These are phyloP conservation scores for Mucuna pruriens DNA, from an alignment of 306 rosid genomes.

Conservation along the genomic window DNA sequence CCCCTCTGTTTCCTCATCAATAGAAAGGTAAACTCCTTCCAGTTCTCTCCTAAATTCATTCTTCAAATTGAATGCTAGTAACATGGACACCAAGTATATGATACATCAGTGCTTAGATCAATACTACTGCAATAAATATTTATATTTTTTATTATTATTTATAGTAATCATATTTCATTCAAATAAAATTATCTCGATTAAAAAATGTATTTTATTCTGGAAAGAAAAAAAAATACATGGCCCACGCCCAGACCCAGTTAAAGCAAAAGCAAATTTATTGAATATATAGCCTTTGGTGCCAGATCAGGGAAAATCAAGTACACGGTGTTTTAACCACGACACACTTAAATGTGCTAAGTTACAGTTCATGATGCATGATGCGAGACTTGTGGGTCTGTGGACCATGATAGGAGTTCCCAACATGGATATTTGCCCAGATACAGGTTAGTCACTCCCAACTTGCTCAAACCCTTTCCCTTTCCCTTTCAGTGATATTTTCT, in stretches of 20 bases:
- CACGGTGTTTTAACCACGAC: neutral
- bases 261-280: constrained; percentile 16
- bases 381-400: constrained; percentile 7
- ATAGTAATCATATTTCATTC: no score
- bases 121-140: no score
- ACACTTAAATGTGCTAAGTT: constrained; percentile 9
- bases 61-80: neutral
- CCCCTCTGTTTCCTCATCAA: constrained; percentile 22
- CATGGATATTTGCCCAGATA: neutral
- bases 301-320: neutral
- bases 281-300: neutral
- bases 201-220: no score
- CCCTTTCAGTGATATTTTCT: neutral
- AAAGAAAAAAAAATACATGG: no score
- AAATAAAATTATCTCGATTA: no score
- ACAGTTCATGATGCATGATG: neutral
- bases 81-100: neutral
- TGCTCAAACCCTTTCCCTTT: neutral
- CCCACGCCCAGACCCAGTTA: neutral
- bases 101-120: no score
- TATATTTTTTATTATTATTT: no score
- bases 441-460: constrained; percentile 24
- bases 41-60: neutral
- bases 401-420: constrained; percentile 23
- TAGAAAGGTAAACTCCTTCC: neutral